A percentile compares a stretch with the other conserved stretches of the same genome.
phyloP scores from a whole-genome alignment of 1,139 yeast species.

The Sugiyamaella grinbergsii region DNA sequence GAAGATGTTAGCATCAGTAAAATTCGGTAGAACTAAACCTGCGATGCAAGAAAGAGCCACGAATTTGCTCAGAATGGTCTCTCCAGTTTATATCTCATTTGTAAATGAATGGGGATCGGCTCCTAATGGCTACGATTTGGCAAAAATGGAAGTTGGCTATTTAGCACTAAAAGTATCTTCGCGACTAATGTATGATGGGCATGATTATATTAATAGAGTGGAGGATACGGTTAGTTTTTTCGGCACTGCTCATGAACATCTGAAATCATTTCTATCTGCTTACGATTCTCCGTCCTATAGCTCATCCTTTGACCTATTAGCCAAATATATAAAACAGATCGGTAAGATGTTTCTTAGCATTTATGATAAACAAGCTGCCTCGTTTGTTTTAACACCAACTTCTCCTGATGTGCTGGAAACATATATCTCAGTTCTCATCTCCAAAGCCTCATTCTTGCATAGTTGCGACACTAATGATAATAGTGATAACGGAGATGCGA shows the following conservation, averaged over 20 bases:
- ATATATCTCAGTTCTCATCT: conserved; percentile 59
- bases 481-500: conserved; percentile 52
- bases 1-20: conserved; percentile 69
- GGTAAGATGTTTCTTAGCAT: conserved; percentile 70
- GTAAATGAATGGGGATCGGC: conserved; percentile 62
- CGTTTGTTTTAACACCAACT: conserved; percentile 68
- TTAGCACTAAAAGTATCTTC: conserved; percentile 72
- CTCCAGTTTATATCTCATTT: conserved; percentile 58
- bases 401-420: conserved; percentile 61
- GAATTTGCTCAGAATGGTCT: conserved; percentile 57
- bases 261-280: conserved; percentile 56
- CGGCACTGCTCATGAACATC: conserved; percentile 57
- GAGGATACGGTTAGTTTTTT: conserved; percentile 63
- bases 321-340: conserved; percentile 71
- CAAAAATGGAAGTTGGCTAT: conserved; percentile 70
- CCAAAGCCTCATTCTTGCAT: conserved; percentile 63
- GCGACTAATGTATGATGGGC: conserved; percentile 75
- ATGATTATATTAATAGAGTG: conserved; percentile 64
- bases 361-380: conserved; percentile 61
- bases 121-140: conserved; percentile 30
- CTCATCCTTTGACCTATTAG: conserved; percentile 56
- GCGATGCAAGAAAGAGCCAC: conserved; percentile 77
- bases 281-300: conserved; percentile 49
- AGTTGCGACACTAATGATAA: conserved; percentile 39
- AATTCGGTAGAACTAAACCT: conserved; percentile 80